Conservation (phyloP, 148 eudicot species). For the Drosera capensis region DNA sequence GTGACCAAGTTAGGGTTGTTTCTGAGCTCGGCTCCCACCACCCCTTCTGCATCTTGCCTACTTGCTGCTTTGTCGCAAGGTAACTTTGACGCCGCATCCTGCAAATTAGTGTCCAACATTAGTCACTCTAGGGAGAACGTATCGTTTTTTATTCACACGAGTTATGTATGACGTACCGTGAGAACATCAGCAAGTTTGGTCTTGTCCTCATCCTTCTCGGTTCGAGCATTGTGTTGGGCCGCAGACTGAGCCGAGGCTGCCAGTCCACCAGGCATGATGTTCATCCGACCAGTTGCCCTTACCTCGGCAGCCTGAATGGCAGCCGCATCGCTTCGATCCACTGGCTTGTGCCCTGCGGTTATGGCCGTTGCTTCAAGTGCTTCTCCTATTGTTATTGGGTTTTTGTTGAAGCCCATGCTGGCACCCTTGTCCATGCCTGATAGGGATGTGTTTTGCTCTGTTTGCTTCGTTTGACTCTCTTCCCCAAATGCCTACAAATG, state of each 20-base stretch:
- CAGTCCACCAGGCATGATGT: conserved; percentile 43
- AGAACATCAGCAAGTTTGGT: conserved; percentile 53
- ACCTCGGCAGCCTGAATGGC: conserved; percentile 74
- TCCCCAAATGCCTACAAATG: too few species aligned
- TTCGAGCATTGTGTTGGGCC: conserved; percentile 46
- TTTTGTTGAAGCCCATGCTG: too few species aligned
- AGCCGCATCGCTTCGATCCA: conserved; percentile 57
- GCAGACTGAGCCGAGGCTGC: conserved; percentile 89
- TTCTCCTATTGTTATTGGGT: conserved; percentile 43
- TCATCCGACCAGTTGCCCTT: conserved; percentile 30
- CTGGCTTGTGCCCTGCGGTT: conserved; percentile 37
- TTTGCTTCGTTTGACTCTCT: too few species aligned
- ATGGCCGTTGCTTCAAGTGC: conserved; percentile 46
- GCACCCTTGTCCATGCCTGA: too few species aligned
- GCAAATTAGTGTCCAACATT: background rate
- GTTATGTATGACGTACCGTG: conserved; percentile 16
- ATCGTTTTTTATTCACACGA: background rate
- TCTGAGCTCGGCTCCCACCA: conserved; percentile 75
- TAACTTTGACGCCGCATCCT: conserved; percentile 55
- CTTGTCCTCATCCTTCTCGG: conserved; percentile 33
- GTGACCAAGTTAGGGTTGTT: conserved; percentile 65
- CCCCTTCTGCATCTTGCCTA: conserved; percentile 73
- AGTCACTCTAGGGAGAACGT: background rate
- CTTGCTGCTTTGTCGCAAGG: conserved; percentile 66
- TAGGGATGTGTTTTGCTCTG: too few species aligned